A percentile compares a stretch with the other conserved stretches of the same genome.
Evolutionary conservation across 164 flowering plant genomes (phyloP).

Genomic region (Aristolochia fimbriata): DNA sequence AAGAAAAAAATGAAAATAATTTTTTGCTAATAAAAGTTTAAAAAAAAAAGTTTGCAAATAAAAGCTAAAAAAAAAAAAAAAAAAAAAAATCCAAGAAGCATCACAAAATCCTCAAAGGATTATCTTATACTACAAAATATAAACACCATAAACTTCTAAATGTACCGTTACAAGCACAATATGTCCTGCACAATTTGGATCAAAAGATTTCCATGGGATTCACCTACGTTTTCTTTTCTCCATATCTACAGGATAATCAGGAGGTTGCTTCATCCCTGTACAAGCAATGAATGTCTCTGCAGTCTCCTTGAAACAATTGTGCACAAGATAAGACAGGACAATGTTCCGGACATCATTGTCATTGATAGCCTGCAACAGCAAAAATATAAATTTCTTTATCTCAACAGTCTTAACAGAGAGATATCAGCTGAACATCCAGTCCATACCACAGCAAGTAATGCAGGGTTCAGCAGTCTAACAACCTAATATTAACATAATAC

Average conservation of each 20-base stretch:
- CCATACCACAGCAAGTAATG: too few relatives aligned
- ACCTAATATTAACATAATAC: background rate
- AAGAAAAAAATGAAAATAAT: too few relatives aligned
- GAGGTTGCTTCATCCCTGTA: constrained; percentile 62
- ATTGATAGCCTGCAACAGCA: constrained; percentile 37
- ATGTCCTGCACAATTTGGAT: too few relatives aligned
- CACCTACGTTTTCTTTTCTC: constrained; percentile 85
- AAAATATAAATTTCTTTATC: background rate
- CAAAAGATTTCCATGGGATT: background rate
- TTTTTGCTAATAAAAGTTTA: too few relatives aligned
- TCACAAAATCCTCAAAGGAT: too few relatives aligned
- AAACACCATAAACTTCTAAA: too few relatives aligned
- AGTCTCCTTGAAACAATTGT: constrained; percentile 80
- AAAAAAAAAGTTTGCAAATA: too few relatives aligned
- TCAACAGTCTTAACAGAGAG: background rate
- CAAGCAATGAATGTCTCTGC: constrained; percentile 65
- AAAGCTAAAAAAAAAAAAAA: too few relatives aligned
- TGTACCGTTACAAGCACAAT: too few relatives aligned
- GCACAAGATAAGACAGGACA: constrained; percentile 82
- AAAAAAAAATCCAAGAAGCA: too few relatives aligned
- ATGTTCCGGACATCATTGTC: constrained; percentile 60
- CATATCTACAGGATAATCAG: constrained; percentile 60
- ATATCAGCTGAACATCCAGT: background rate
- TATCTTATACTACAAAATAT: too few relatives aligned
- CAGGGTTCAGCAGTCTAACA: too few relatives aligned